Conservation (phyloP, 768 basidiomycete species). For the Boletus tomentosulus region DNA sequence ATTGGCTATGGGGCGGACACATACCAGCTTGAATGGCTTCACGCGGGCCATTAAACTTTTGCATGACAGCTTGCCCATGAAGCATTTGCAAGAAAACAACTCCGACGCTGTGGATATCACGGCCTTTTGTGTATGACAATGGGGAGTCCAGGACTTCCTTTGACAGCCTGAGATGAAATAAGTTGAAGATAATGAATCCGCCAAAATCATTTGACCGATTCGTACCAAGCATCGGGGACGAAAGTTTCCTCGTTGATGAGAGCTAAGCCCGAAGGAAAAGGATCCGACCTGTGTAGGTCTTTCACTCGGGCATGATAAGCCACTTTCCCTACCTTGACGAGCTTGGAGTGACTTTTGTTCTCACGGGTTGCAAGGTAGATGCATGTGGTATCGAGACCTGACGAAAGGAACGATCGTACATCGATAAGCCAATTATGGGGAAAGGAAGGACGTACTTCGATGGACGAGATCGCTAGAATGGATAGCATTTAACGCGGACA, state of each 20-base stretch:
- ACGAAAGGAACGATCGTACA: neutral
- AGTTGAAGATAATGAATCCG: neutral
- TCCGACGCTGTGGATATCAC: slow-evolving; percentile 82
- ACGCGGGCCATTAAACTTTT: slow-evolving; percentile 49
- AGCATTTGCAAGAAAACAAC: slow-evolving; percentile 84
- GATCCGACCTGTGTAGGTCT: slow-evolving; percentile 83
- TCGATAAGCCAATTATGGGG: neutral
- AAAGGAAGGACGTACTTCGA: slow-evolving; percentile 43
- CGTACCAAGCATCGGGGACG: slow-evolving; percentile 31
- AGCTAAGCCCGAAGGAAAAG: slow-evolving; percentile 44
- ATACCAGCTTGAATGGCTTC: slow-evolving; percentile 55
- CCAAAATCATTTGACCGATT: neutral
- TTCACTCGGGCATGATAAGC: slow-evolving; percentile 68
- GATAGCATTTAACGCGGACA: slow-evolving; percentile 63
- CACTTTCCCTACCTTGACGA: slow-evolving; percentile 71
- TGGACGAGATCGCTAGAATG: slow-evolving; percentile 68
- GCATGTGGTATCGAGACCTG: slow-evolving; percentile 55
- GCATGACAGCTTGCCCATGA: slow-evolving; percentile 66
- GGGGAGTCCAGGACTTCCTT: slow-evolving; percentile 78
- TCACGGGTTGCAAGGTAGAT: slow-evolving; percentile 58
- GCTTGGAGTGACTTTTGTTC: slow-evolving; percentile 50
- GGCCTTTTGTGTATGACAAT: slow-evolving; percentile 66
- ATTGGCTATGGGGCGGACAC: slow-evolving; percentile 3
- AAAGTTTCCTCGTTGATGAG: slow-evolving; percentile 14
- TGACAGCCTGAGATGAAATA: slow-evolving; percentile 49